Percentiles rank a stretch among this genome's conserved stretches.
Evolutionary conservation across 352 stramenopile genomes (phyloP).

Genomic region (Phytophthora lateralis): DNA sequence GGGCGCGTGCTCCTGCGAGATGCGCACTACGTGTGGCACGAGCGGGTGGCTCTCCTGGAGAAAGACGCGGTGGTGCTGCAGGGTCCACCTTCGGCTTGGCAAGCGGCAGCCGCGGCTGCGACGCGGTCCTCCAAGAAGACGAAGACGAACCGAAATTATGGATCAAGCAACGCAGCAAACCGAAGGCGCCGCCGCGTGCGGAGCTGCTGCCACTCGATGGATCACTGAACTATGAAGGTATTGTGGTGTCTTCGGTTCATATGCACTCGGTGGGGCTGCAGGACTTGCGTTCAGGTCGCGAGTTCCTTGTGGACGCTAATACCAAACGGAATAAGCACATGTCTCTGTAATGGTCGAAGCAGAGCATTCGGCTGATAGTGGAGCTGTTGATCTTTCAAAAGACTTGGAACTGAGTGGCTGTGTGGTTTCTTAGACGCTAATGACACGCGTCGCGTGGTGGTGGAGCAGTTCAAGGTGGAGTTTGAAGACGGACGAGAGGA

Average conservation of each 20-base stretch:
- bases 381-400: neutral
- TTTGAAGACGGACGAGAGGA: slow-evolving; percentile 75
- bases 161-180: slow-evolving; percentile 20
- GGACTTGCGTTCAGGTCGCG: slow-evolving; percentile 43
- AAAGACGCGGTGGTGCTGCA: slow-evolving; percentile 47
- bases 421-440: slow-evolving; percentile 42
- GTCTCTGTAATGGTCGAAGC: slow-evolving; percentile 43
- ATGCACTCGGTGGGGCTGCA: slow-evolving; percentile 58
- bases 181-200: slow-evolving; percentile 11
- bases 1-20: slow-evolving; percentile 54
- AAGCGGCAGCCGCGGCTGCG: slow-evolving; percentile 19
- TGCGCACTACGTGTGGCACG: slow-evolving; percentile 54
- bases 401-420: neutral
- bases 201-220: slow-evolving; percentile 49
- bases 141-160: slow-evolving; percentile 17
- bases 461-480: slow-evolving; percentile 87
- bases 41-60: slow-evolving; percentile 38
- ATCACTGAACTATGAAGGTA: slow-evolving; percentile 46
- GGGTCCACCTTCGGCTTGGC: slow-evolving; percentile 23
- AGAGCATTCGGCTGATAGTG: slow-evolving; percentile 8
- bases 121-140: slow-evolving; percentile 18
- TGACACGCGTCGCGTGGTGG: slow-evolving; percentile 74
- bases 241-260: slow-evolving; percentile 69
- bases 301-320: slow-evolving; percentile 53
- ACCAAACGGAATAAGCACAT: slow-evolving; percentile 54